Evolutionary conservation across 2,329 filamentous ascomycete genomes (phyloP), one percentile per base, ranked within the genome.

Genomic region (Hypoxylon sp.): DNA sequence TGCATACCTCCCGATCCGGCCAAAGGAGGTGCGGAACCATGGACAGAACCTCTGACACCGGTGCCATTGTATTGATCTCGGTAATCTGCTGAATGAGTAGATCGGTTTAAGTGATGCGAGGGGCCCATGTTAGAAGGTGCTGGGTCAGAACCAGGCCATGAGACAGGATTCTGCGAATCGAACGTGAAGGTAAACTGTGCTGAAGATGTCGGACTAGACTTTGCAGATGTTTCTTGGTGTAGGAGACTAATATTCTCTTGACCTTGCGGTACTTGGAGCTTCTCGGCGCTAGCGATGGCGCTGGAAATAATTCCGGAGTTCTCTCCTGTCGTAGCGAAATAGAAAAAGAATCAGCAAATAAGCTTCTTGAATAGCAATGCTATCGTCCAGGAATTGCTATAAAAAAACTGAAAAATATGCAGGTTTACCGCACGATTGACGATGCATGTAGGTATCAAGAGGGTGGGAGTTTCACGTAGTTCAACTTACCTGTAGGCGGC

Each of bases 101-200:
- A 55, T 32, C 70, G 77, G 17, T 75, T 75, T 6, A 58, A 45
- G 21, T 73, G 73, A 49, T 70, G 72, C 34, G 67, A 58, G 3
- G 57, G 80, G 69, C 63, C 60, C 75, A 76, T 82, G 79, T 52
- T 78, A 69, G 74, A 60, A 34, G 73, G 73, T 5, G 73, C 49
- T 7, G 79, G 76, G 51, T 82, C 81, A 68, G 81, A 80, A 75
- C 90, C 89, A 46, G 92, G 92, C 90, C 92, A 93, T 56, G 90
- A 89, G 78, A 93, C 87, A 0, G 93, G 90, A 38, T 94, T 93
- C 77, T 96, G 93, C 1, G 94, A 95, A 75, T 97, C 93, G 80
- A 94, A 98, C 11, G 93, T 97, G 77, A 99, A 99, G 9, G 96
- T 99, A 78, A 99, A 99, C 74, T 98, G 93, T 0, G 92, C 91